Percentiles rank a stretch among this genome's conserved stretches.
Conservation (phyloP, 495 filamentous ascomycete species). For the Aspergillus carlsbadensis region DNA sequence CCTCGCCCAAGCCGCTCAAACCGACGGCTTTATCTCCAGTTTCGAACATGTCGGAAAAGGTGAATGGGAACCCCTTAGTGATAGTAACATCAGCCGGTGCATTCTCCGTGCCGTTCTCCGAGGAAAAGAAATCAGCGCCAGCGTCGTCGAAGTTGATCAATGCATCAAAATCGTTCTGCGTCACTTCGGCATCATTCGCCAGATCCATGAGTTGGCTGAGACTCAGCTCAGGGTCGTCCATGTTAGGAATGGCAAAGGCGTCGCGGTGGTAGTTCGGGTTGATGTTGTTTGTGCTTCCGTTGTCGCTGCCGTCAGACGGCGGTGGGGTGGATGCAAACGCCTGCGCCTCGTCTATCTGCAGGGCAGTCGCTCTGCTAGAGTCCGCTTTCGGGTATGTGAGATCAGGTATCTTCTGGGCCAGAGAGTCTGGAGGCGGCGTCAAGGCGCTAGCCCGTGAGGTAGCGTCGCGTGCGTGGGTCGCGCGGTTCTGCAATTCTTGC, state of each 20-base stretch:
- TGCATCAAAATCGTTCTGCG: constrained; percentile 50
- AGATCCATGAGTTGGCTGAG: constrained; percentile 47
- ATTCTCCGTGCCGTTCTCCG: constrained; percentile 26
- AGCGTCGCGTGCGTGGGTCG: constrained; percentile 22
- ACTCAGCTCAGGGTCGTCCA: constrained; percentile 39
- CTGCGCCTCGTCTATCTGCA: constrained; percentile 19
- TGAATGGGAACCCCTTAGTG: constrained; percentile 25
- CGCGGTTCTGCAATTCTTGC: constrained; percentile 34
- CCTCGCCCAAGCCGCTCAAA: constrained; percentile 25
- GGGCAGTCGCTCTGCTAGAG: constrained; percentile 11
- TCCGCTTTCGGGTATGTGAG: constrained; percentile 39
- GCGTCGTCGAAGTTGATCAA: constrained; percentile 50
- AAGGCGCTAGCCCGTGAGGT: constrained; percentile 33
- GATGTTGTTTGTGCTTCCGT: constrained; percentile 44
- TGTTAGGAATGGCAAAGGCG: constrained; percentile 35
- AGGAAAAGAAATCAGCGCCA: constrained; percentile 36
- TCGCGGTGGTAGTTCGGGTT: constrained; percentile 35
- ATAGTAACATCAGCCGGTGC: constrained; percentile 2
- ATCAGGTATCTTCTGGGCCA: constrained; percentile 44
- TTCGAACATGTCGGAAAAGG: constrained; percentile 29
- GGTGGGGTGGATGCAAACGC: constrained; percentile 44
- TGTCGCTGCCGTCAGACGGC: constrained; percentile 45
- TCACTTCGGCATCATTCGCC: constrained; percentile 50
- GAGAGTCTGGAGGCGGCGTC: constrained; percentile 46
- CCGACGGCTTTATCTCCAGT: constrained; percentile 29